Evolutionary conservation across 2,329 filamentous ascomycete species (phyloP), one percentile per base, ranked within the genome.

Genomic region (Penicillium hesseltinei): DNA sequence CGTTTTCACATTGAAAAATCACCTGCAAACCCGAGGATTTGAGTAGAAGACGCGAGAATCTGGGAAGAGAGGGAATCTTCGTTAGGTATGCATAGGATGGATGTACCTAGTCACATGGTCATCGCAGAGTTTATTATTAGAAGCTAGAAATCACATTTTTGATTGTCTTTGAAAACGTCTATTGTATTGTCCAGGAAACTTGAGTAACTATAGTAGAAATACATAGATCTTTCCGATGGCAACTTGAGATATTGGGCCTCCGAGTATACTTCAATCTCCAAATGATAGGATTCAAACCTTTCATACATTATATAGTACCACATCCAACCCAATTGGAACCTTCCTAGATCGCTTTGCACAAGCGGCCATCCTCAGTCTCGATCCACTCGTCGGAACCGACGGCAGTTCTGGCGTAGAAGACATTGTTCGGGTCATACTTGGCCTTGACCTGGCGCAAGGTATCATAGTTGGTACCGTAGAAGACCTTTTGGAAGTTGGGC

Each of bases 401-500:
- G 19, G 48, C 48, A 5, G 54, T 56, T 17, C 19, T 19, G n/a
- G 67, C 71, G 39, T 71, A 74, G 52, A 76, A 73, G 25, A 75
- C 40, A 50, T 70, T 62, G 5, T 70, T 47, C 15, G 73, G 73
- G 57, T 78, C 76, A 52, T 74, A 77, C 55, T 72, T 71, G 5
- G 67, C 56, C 67, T 78, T 78, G 57, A 78, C 69, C 17, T 57
- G 33, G 25, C 67, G 60, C 23, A 77, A 59, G 2, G 57, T 61
- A 7, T 65, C 59, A 50, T 77, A 77, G 47, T 76, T 77, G 5
- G 57, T 52, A 3, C 76, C 75, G 59, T 72, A 78, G 54, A 77
- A 77, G 4, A 67, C 68, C 9, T 65, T 51, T 54, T 76, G 66
- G 54, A 68, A 75, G 55, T 74, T 59, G 2, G 73, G 70, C 58